Evolutionary conservation across 345 rosid species (phyloP).

Genomic region (Anastatica hierochuntica): DNA sequence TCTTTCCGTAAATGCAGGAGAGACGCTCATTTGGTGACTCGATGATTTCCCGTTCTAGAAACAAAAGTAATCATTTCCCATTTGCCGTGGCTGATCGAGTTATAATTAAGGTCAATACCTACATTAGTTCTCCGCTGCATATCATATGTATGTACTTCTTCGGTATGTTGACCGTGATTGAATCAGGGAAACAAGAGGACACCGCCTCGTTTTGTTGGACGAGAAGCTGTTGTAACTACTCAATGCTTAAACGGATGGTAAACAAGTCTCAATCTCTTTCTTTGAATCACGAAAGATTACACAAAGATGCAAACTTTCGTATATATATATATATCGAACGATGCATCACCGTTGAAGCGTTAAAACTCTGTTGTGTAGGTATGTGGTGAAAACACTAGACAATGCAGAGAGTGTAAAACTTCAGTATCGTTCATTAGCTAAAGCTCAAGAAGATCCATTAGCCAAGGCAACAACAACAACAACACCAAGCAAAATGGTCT

Average conservation of each 20-base stretch:
- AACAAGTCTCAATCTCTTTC: conserved; percentile 17
- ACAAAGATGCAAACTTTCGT: neutral
- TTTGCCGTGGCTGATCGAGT: conserved; percentile 81
- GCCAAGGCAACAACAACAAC: conserved; percentile 39
- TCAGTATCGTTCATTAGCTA: conserved; percentile 89
- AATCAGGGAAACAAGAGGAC: conserved; percentile 94
- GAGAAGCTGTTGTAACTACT: conserved; percentile 87
- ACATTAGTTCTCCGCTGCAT: no score
- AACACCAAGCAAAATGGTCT: conserved; percentile 43
- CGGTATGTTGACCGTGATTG: no score
- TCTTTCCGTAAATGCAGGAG: conserved; percentile 37
- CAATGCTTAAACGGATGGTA: conserved; percentile 98
- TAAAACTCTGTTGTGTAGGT: conserved; percentile 35
- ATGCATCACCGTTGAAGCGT: no score
- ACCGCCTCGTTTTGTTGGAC: conserved; percentile 90
- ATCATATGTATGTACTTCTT: no score
- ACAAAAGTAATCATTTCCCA: conserved; percentile 82
- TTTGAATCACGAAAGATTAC: neutral
- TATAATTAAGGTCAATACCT: conserved; percentile 59
- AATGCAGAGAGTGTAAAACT: conserved; percentile 91
- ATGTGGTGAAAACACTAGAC: conserved; percentile 91
- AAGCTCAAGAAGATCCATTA: conserved; percentile 46
- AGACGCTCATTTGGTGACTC: conserved; percentile 50
- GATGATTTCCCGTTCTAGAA: conserved; percentile 34
- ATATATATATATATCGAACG: no score